Evolutionary conservation across 2,329 filamentous ascomycete genomes (phyloP).

Genomic region (Coniochaeta pulveracea): DNA sequence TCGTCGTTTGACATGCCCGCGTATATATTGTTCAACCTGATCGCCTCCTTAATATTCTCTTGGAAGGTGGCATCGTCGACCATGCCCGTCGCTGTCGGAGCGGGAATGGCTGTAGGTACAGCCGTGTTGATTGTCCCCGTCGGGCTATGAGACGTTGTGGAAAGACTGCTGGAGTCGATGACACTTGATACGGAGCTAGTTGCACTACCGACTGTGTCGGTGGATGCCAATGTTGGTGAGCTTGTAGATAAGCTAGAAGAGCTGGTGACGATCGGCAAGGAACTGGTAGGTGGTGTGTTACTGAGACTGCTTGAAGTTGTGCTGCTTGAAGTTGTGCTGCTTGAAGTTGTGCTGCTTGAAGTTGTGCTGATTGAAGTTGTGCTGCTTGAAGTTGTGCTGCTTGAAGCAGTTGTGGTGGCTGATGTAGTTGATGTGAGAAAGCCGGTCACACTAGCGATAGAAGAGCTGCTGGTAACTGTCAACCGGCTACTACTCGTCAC

Average conservation of each 20-base stretch:
- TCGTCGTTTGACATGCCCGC: slow-evolving; percentile 25
- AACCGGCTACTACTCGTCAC: no score
- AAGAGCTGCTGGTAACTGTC: no score
- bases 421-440: neutral
- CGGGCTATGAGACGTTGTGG: slow-evolving; percentile 5
- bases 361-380: no score
- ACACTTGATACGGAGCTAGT: neutral
- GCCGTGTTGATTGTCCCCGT: slow-evolving; percentile 24
- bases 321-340: no score
- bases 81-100: slow-evolving; percentile 20
- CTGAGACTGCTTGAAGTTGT: no score
- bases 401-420: no score
- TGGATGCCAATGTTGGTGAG: neutral
- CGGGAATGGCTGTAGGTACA: slow-evolving; percentile 31
- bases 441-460: no score
- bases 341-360: no score
- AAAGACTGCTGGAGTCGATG: neutral
- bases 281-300: no score
- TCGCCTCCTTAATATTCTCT: slow-evolving; percentile 31
- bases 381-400: no score
- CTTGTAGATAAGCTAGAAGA: no score
- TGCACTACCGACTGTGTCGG: neutral
- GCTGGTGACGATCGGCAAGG: no score
- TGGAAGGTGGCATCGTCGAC: slow-evolving; percentile 29
- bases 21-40: slow-evolving; percentile 35